Percentiles rank a stretch among this genome's conserved stretches.
phyloP scores from a whole-genome alignment of 2,329 filamentous ascomycete species.

The Biscogniauxia mediterranea region DNA sequence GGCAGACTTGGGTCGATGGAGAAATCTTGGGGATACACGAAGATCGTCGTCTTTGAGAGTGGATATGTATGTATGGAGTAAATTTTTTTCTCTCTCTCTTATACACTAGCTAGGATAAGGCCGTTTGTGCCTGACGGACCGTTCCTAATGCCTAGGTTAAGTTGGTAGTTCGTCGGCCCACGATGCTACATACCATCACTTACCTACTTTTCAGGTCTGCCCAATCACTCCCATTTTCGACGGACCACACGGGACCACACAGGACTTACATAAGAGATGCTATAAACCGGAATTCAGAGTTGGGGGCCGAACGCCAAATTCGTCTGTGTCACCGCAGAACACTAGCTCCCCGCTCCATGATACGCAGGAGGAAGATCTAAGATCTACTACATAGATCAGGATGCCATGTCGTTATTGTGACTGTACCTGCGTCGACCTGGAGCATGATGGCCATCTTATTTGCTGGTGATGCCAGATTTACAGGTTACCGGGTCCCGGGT shows the following conservation, averaged over 20 bases:
- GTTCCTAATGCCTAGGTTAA: not conserved
- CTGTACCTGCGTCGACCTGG: not conserved
- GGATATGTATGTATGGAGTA: not conserved
- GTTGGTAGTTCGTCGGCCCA: not conserved
- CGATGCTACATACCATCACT: not conserved
- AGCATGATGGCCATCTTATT: not conserved
- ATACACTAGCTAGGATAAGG: not conserved
- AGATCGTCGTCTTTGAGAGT: not conserved
- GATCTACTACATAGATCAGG: not conserved
- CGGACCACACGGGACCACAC: too few relatives aligned
- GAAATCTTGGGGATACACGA: not conserved
- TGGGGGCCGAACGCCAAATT: not conserved
- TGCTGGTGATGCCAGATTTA: not conserved
- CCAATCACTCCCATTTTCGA: not conserved
- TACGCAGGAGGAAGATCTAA: not conserved
- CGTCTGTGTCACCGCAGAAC: not conserved
- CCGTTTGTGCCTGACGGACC: not conserved
- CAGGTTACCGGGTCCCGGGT: not conserved
- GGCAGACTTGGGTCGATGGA: not conserved
- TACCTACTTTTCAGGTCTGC: not conserved
- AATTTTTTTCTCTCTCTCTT: not conserved
- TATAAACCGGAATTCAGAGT: not conserved
- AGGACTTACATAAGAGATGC: not conserved
- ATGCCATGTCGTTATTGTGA: not conserved
- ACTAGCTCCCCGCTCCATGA: not conserved